A percentile compares a stretch with the other conserved stretches of the same genome.
phyloP scores from a whole-genome alignment of 495 filamentous ascomycete genomes.

The Neurospora cerealis region DNA sequence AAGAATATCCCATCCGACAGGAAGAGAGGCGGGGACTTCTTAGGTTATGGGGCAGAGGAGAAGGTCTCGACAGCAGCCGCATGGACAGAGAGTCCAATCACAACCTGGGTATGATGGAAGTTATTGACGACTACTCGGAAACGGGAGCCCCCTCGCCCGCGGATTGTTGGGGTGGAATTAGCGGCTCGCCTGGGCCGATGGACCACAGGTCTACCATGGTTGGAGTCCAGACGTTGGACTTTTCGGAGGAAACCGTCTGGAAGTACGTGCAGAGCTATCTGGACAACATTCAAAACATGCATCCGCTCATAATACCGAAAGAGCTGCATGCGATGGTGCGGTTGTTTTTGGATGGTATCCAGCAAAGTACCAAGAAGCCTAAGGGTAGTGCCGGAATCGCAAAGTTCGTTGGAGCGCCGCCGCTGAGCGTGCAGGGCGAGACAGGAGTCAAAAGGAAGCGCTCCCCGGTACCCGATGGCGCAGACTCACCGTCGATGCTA shows the following conservation, averaged over 20 bases:
- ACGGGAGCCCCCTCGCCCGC: constrained; percentile 37
- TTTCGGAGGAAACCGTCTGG: constrained; percentile 51
- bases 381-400: constrained; percentile 10
- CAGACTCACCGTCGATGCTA: constrained; percentile 22
- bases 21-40: constrained; percentile 71
- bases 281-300: constrained; percentile 73
- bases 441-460: constrained; percentile 51
- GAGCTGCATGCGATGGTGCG: constrained; percentile 41
- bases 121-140: constrained; percentile 35
- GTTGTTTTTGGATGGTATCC: constrained; percentile 35
- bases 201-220: constrained; percentile 43
- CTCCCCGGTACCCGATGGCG: constrained; percentile 29
- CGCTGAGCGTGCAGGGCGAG: constrained; percentile 17
- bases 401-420: constrained; percentile 18
- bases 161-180: constrained; percentile 40
- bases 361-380: constrained; percentile 17
- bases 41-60: constrained; percentile 68
- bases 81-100: constrained; percentile 19
- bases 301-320: constrained; percentile 63
- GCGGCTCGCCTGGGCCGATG: constrained; percentile 28
- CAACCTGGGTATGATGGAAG: constrained; percentile 19
- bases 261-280: constrained; percentile 63
- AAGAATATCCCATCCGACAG: constrained; percentile 52
- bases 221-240: constrained; percentile 44
- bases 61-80: constrained; percentile 46